Evolutionary conservation across 306 rosid genomes (phyloP).

Genomic region (Casuarina cunninghamiana): DNA sequence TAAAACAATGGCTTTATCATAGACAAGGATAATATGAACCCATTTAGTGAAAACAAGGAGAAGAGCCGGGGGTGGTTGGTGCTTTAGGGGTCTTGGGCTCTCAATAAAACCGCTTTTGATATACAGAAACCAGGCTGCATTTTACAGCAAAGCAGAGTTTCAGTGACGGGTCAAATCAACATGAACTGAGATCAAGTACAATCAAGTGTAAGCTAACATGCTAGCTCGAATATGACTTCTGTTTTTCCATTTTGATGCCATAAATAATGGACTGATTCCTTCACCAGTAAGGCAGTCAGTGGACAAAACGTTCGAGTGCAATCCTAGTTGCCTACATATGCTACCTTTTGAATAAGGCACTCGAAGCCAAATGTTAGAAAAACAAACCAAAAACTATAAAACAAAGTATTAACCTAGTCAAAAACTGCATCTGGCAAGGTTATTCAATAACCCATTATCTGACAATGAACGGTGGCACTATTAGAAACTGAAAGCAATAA

Average conservation of each 20-base stretch:
- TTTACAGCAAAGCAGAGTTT: not conserved
- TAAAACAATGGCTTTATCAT: not conserved
- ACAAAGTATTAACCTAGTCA: not conserved
- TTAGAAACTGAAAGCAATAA: not conserved
- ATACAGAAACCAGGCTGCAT: not conserved
- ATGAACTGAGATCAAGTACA: not conserved
- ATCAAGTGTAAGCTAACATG: not conserved
- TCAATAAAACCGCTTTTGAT: not conserved
- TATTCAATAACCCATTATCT: not conserved
- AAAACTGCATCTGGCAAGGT: not conserved
- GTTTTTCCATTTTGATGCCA: not conserved
- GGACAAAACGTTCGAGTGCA: not conserved
- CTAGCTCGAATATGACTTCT: not conserved
- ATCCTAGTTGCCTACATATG: not conserved
- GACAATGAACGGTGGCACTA: not conserved
- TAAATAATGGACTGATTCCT: not conserved
- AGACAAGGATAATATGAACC: not conserved
- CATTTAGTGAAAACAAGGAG: not conserved
- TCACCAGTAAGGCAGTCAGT: not conserved
- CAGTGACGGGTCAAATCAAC: not conserved
- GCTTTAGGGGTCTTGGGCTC: not conserved
- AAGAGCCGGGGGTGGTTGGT: not conserved
- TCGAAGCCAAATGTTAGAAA: not conserved
- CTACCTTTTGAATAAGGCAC: not conserved
- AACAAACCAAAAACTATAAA: not conserved